phyloP scores from a whole-genome alignment of 192 early-diverging fungal genomes.

The Pilobolus umbonatus region DNA sequence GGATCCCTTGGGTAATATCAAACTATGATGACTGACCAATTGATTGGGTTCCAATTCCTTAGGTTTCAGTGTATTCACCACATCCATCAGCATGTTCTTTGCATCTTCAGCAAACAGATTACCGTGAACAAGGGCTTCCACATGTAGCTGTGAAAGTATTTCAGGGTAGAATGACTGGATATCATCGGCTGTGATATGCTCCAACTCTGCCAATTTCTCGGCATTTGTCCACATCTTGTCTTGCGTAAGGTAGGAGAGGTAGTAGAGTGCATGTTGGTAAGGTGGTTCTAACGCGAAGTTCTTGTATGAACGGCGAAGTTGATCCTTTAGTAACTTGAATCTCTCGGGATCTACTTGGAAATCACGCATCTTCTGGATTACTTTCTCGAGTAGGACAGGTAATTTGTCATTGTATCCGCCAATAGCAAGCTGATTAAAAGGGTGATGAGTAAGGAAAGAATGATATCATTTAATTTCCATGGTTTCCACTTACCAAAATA shows the following conservation, averaged over 20 bases:
- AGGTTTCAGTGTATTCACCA: constrained; percentile 55
- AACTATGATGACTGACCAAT: constrained; percentile 45
- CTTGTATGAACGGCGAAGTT: constrained; percentile 61
- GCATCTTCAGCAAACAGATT: constrained; percentile 74
- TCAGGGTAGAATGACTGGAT: constrained; percentile 73
- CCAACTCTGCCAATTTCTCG: constrained; percentile 71
- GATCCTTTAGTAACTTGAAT: constrained; percentile 80
- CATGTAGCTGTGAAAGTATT: constrained; percentile 61
- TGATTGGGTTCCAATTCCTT: constrained; percentile 56
- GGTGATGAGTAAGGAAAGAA: neutral
- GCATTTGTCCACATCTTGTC: constrained; percentile 73
- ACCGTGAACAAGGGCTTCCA: constrained; percentile 86
- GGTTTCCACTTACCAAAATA: constrained; percentile 36
- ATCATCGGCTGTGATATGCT: constrained; percentile 64
- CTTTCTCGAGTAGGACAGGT: constrained; percentile 58
- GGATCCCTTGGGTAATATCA: constrained; percentile 47
- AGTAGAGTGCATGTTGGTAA: constrained; percentile 73
- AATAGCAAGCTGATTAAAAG: constrained; percentile 45
- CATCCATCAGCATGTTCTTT: constrained; percentile 50
- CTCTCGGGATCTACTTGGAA: constrained; percentile 61
- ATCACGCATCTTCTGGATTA: constrained; percentile 63
- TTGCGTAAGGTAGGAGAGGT: constrained; percentile 70
- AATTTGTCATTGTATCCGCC: constrained; percentile 91
- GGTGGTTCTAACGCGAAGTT: constrained; percentile 80
- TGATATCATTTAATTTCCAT: neutral